These are phyloP conservation scores for Suillus discolor DNA, from an alignment of 768 basidiomycete species.

Conservation along the genomic window DNA sequence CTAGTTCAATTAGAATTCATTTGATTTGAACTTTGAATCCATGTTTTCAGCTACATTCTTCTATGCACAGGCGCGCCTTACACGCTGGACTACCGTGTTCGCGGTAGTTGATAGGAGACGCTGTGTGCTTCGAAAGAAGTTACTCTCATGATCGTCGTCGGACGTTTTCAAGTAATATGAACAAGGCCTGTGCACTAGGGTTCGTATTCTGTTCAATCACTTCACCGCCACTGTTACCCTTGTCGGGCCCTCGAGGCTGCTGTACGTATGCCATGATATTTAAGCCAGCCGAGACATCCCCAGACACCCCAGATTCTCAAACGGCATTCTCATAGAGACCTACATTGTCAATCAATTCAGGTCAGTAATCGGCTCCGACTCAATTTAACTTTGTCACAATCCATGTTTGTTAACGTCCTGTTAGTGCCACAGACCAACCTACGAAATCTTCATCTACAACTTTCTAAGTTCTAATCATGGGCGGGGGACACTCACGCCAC, in stretches of 20 bases:
- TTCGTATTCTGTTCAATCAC: background rate
- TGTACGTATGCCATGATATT: background rate
- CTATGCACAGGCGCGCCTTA: background rate
- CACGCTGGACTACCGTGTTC: background rate
- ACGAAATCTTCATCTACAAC: background rate
- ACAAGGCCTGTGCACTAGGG: background rate
- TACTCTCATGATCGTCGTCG: background rate
- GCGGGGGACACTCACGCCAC: conserved; percentile 28
- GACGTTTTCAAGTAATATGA: background rate
- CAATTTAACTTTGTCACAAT: background rate
- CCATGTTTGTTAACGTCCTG: background rate
- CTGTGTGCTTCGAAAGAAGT: background rate
- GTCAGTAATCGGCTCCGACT: background rate
- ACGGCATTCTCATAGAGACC: background rate
- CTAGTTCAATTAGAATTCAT: too few relatives aligned
- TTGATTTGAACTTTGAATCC: too few relatives aligned
- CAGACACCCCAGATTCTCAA: background rate
- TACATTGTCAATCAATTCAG: background rate
- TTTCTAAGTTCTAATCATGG: conserved; percentile 19
- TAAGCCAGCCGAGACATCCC: background rate
- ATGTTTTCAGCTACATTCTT: background rate
- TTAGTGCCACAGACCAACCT: background rate
- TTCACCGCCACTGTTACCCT: background rate
- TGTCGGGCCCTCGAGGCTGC: background rate
- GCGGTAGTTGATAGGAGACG: background rate